Conservation (phyloP, 306 rosid species). For the Dryas octopetala region DNA sequence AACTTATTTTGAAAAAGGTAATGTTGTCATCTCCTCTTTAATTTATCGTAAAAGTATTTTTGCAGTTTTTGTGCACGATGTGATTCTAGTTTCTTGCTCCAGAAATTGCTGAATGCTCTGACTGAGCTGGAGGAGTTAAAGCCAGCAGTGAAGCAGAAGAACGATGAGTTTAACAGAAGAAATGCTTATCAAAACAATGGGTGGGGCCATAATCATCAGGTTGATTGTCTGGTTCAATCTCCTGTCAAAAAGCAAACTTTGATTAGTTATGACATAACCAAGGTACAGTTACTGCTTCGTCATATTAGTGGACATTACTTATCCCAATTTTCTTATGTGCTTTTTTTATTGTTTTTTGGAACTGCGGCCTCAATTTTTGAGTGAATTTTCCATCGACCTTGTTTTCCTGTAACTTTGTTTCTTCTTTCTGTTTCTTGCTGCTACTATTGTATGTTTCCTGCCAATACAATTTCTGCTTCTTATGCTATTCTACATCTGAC, state of each 20-base stretch:
- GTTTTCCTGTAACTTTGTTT: not conserved
- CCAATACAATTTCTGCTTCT: slow-evolving; percentile 24
- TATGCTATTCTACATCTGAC: slow-evolving; percentile 32
- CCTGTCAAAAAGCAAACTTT: slow-evolving; percentile 44
- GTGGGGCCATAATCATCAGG: slow-evolving; percentile 43
- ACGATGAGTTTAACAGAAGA: slow-evolving; percentile 56
- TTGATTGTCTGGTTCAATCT: slow-evolving; percentile 42
- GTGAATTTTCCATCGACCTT: too few relatives aligned
- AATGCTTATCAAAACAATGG: slow-evolving; percentile 43
- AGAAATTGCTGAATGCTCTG: slow-evolving; percentile 67
- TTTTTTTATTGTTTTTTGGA: not conserved
- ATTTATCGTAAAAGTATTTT: slow-evolving; percentile 3
- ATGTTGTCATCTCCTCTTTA: not conserved
- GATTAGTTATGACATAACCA: slow-evolving; percentile 36
- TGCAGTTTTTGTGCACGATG: slow-evolving; percentile 11
- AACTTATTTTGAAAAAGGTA: slow-evolving; percentile 69
- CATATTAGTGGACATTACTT: not conserved
- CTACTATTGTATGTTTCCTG: slow-evolving; percentile 9
- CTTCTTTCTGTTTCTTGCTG: slow-evolving; percentile 17
- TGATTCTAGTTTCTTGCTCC: slow-evolving; percentile 30
- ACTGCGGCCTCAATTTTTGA: not conserved
- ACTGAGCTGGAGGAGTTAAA: slow-evolving; percentile 82
- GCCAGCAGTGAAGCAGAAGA: slow-evolving; percentile 78
- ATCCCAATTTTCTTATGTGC: slow-evolving; percentile 3
- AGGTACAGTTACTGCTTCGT: slow-evolving; percentile 42